Evolutionary conservation across 176 grass and related monocot species (phyloP).

Genomic region (Ampelocalamus luodianensis): DNA sequence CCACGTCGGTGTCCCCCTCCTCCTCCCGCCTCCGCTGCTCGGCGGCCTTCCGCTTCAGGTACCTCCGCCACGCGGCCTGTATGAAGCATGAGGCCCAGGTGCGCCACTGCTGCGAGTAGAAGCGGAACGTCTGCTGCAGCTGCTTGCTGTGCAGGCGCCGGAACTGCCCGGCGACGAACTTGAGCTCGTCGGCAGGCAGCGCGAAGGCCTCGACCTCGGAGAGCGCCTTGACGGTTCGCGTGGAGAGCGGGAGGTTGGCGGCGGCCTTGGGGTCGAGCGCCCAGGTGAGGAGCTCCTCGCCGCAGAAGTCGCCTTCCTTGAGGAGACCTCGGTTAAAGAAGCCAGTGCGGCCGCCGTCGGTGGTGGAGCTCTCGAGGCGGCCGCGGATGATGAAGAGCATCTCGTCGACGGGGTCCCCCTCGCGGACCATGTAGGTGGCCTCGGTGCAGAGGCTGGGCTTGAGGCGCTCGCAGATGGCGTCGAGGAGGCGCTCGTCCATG

Average conservation of each 20-base stretch:
- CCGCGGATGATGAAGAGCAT: slow-evolving; percentile 83
- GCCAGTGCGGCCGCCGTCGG: slow-evolving; percentile 14
- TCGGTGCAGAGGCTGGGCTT: slow-evolving; percentile 76
- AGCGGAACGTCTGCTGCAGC: slow-evolving; percentile 77
- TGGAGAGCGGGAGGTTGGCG: slow-evolving; percentile 73
- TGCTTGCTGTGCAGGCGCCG: slow-evolving; percentile 68
- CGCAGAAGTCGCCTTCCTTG: slow-evolving; percentile 75
- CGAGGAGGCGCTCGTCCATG: slow-evolving; percentile 77
- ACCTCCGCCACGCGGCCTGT: slow-evolving; percentile 67
- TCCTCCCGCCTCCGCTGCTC: slow-evolving; percentile 57
- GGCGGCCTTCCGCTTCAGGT: slow-evolving; percentile 47
- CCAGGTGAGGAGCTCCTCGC: slow-evolving; percentile 74
- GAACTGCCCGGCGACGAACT: slow-evolving; percentile 76
- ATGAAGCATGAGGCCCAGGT: slow-evolving; percentile 74
- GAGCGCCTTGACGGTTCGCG: slow-evolving; percentile 72
- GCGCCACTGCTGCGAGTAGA: slow-evolving; percentile 86
- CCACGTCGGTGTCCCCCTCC: not conserved
- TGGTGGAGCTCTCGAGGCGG: slow-evolving; percentile 68
- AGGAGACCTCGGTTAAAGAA: slow-evolving; percentile 65
- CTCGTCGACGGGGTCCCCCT: slow-evolving; percentile 75
- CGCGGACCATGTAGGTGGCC: slow-evolving; percentile 57
- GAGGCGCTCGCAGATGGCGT: slow-evolving; percentile 79
- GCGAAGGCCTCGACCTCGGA: slow-evolving; percentile 74
- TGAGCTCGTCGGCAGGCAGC: slow-evolving; percentile 64
- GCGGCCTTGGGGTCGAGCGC: slow-evolving; percentile 70